Base-by-base conservation (phyloP, 208 protist genomes). In the Acanthamoeba sp. region DNA sequence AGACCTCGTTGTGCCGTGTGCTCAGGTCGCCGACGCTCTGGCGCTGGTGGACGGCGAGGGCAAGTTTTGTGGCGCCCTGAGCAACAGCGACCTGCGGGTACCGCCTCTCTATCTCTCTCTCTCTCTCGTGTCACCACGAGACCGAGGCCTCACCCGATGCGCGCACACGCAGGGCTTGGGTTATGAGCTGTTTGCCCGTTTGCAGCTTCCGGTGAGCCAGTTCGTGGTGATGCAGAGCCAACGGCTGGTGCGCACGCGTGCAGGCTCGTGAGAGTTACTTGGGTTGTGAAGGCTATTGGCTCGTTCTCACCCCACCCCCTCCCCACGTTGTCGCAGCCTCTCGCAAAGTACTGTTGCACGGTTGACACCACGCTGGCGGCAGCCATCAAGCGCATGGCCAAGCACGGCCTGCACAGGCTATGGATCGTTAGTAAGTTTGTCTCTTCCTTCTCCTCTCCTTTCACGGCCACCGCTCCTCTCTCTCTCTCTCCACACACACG, bases 1-100 rank as follows among this genome's bases (percentile, higher is more conserved):
- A n/a, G n/a, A n/a, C n/a, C n/a, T n/a, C n/a, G n/a, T n/a, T 78
- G 20, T 78, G 18, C 45, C 24, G 66, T 22, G 27, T 38, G 12
- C 18, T 5, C 64, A 91, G 85, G 42, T 71, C 2, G 85, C 62
- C 52, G 85, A 91, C 18, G 85, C 85, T 4, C 40, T 73, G 32
- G 85, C 85, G 24, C 7, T 91, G 9, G 55, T 91, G 4, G 85
- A 91, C 38, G 34, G 34, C 32, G 55, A 91, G 24, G 85, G 85
- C 85, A 91, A 91, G 85, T 73, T 91, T 66, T 91, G 85, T 91
- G 85, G 85, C 3, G 3, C 85, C 18, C 48, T 91, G 10, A 91
- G 85, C 62, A 55, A 91, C 34, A 91, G 85, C 55, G 85, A 91
- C n/a, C 85, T 91, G 55, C 48, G 85, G 36, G 85, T 91, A 36